Evolutionary conservation across 257 asterid species (phyloP), one percentile per base, ranked within the genome.

Genomic region (Penstemon davidsonii): DNA sequence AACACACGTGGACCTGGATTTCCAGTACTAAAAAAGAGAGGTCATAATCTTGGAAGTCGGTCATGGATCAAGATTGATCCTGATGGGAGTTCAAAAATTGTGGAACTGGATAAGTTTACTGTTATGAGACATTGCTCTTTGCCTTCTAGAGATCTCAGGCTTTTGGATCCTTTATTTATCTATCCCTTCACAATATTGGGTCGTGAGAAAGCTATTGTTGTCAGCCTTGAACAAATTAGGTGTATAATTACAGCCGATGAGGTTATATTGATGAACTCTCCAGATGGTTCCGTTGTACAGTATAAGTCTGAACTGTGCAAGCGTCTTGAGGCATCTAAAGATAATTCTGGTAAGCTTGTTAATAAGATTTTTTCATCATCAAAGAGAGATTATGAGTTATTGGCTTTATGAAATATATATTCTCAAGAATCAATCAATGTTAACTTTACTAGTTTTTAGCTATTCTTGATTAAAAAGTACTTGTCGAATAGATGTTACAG

Each of bases 81-180:
- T n/a, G 67, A 73, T 72, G 99, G 99, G 75, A 74, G 82, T 69
- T 83, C 93, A 25, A 85, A 85, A 79, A 73, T 86, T 50, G 84
- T 86, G 77, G 98, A 94, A 75, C 77, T 94, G 79, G 99, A 94
- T 70, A 94, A 91, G 73, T 81, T 77, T 67, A 86, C 96, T 3
- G 55, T 94, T 58, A 94, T 94, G 99, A 86, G 87, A 58, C 96
- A 87, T 75, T 94, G 96, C 68, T 86, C 95, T 43, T 82, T 94
- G 83, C 99, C 99, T 68, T 87, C 99, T 8, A 81, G 99, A 81
- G 99, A 94, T 80, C 96, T 94, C 64, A 89, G 99, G 70, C 96
- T 94, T 77, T 73, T 94, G 89, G 99, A 94, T 79, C 99, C 99
- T 52, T 67, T 91, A 67, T 91, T 94, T 75, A 91, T 94, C 70